Conservation (phyloP, 352 stramenopile species). For the Phytophthora quininea region DNA sequence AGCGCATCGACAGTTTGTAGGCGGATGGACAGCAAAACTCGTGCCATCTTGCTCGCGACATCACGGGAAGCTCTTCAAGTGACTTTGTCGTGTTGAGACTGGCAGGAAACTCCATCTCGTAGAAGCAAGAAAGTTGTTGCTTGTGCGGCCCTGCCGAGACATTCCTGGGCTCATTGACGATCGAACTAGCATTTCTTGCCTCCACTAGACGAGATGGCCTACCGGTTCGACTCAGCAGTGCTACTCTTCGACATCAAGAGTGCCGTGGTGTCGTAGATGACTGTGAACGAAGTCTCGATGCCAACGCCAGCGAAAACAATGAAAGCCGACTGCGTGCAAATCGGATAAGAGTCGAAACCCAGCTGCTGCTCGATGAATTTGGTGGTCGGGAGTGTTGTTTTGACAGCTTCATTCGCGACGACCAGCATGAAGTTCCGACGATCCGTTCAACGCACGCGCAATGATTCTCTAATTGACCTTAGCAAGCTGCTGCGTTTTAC, state of each 20-base stretch:
- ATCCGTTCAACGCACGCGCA: neutral
- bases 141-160: neutral
- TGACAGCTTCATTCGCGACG: neutral
- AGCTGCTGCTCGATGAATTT: no score
- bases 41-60: neutral
- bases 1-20: neutral
- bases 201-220: no score
- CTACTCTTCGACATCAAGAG: neutral
- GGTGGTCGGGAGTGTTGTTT: neutral
- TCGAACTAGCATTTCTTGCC: no score
- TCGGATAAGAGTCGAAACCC: no score
- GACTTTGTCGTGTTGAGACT: neutral
- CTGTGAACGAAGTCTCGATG: no score
- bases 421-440: no score
- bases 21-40: neutral
- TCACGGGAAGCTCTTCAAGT: neutral
- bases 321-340: no score
- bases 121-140: neutral
- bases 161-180: no score
- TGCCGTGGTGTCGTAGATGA: neutral
- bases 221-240: neutral
- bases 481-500: constrained; percentile 17
- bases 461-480: constrained; percentile 33
- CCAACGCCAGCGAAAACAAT: no score
- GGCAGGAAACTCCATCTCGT: neutral